These are phyloP conservation scores for Ceratocystis cacaofunesta DNA, from an alignment of 2,329 filamentous ascomycete genomes.

Conservation along the genomic window DNA sequence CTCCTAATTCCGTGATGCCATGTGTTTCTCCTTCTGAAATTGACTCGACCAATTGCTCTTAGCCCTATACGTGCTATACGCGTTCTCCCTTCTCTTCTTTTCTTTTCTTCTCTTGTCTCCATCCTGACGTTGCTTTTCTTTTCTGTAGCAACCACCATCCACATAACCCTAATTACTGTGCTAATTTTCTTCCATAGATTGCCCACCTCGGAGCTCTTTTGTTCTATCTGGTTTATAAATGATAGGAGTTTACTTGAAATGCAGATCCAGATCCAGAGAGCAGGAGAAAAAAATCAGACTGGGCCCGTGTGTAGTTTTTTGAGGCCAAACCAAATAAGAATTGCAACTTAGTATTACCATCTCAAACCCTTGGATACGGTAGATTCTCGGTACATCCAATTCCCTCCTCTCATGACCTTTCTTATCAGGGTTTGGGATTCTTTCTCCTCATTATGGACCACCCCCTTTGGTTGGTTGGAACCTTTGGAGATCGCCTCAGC, in stretches of 20 bases:
- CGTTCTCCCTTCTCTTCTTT: neutral
- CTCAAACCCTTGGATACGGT: neutral
- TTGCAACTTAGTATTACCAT: neutral
- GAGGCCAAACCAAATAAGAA: neutral
- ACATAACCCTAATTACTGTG: neutral
- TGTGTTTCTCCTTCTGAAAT: neutral
- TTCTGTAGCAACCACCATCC: neutral
- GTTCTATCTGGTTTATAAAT: neutral
- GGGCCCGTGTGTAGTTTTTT: constrained; percentile 3
- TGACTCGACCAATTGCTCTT: neutral
- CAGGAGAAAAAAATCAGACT: neutral
- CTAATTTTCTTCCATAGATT: neutral
- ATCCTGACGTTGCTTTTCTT: neutral
- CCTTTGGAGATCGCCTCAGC: neutral
- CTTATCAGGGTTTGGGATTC: neutral
- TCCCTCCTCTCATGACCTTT: neutral
- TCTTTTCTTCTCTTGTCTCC: neutral
- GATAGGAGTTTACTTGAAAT: neutral
- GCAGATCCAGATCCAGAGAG: neutral
- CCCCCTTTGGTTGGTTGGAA: neutral
- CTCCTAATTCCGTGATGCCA: neutral
- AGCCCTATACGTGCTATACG: neutral
- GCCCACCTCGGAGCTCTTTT: neutral
- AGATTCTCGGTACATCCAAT: neutral
- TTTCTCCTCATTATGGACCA: neutral